Base-by-base conservation (phyloP, 176 grass and related monocot genomes). In the Chloris gayana region DNA sequence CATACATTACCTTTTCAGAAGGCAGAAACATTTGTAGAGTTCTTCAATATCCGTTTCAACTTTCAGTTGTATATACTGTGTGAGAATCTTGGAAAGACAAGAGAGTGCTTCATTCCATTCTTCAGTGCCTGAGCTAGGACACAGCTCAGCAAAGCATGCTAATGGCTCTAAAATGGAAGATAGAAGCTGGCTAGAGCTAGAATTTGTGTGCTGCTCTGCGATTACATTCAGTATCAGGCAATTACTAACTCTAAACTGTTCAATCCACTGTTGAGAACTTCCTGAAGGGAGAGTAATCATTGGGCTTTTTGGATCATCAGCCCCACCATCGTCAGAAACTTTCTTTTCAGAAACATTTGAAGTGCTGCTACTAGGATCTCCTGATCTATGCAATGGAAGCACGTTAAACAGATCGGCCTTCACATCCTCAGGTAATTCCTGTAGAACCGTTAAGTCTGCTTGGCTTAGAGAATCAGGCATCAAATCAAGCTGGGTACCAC, bases 1-100 rank as follows among this genome's bases (percentile, higher is more conserved):
- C 17, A 25, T 54, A 32, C 0, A 53, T 75, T 84, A 98, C 95
- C 95, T 92, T 89, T 93, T 95, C 74, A 98, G 46, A 87, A 95
- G 78, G 58, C 90, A 74, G 88, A 98, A 98, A 75, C 95, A 98
- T 82, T 76, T 91, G 56, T 98, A 85, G 62, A 98, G 86, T 79
- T 98, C 95, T 89, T 98, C 95, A 29, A 98, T 89, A 83, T 98
- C 92, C 78, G 53, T 83, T 66, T 85, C 88, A 79, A 98, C 83
- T 78, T 94, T 98, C 56, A 83, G 69, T 26, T 87, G 72, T 84
- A 91, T 83, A 92, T 98, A 94, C 67, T 89, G 81, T 41, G 37
- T 79, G 75, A 94, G 61, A 91, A 91, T 64, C 57, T 83, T 70
- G 19, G 69, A 88, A 18, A 92, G 85, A 19, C 50, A 37, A 15